Evolutionary conservation across 1,284 basidiomycete genomes (phyloP).

Genomic region (Takashimella koratensis): DNA sequence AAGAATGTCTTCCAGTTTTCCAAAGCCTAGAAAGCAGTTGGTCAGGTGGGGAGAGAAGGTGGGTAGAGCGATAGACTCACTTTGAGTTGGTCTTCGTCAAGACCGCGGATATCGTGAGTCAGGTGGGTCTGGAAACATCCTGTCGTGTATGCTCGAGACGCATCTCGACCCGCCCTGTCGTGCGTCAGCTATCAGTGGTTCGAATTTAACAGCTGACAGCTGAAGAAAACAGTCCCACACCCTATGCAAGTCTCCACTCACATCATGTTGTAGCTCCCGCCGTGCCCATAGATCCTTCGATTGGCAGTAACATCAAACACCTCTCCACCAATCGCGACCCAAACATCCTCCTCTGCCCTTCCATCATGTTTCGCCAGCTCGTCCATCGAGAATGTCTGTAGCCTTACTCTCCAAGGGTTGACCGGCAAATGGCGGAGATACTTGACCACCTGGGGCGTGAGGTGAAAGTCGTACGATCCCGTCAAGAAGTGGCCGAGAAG

Average conservation of each 20-base stretch:
- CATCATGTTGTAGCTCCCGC: conserved; percentile 46
- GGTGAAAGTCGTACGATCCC: conserved; percentile 30
- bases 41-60: conserved; percentile 11
- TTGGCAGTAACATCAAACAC: conserved; percentile 48
- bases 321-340: conserved; percentile 33
- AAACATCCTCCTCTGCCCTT: conserved; percentile 54
- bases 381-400: conserved; percentile 23
- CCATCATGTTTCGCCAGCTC: conserved; percentile 7
- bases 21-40: conserved; percentile 57
- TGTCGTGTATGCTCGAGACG: conserved; percentile 82
- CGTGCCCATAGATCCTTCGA: conserved; percentile 49
- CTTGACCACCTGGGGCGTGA: conserved; percentile 13
- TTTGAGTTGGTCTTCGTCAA: conserved; percentile 65
- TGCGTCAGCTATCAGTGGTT: not conserved
- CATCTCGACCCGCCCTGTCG: conserved; percentile 77
- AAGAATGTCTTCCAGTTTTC: conserved; percentile 88
- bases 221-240: no score
- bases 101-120: conserved; percentile 82
- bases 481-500: conserved; percentile 39
- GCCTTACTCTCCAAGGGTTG: conserved; percentile 13
- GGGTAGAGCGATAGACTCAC: conserved; percentile 51
- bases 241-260: no score
- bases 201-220: not conserved
- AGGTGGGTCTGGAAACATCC: conserved; percentile 84
- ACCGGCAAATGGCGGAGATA: conserved; percentile 10